Percentiles rank a stretch among this genome's conserved stretches.
phyloP scores from a whole-genome alignment of 2,329 filamentous ascomycete genomes.

The Verticillium tricorpus region DNA sequence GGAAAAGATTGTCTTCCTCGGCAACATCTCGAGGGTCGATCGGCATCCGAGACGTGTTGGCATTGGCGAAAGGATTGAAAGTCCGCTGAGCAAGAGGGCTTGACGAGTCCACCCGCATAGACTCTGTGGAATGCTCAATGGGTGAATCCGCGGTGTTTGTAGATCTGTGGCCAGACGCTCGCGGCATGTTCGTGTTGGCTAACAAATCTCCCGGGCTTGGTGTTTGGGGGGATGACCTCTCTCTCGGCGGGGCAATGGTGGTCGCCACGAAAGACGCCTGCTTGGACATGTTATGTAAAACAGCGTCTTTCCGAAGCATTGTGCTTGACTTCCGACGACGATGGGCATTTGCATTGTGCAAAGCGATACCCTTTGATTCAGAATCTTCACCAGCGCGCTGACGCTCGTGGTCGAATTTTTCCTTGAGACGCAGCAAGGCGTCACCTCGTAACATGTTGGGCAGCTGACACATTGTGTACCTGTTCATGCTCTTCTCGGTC shows the following conservation, averaged over 20 bases:
- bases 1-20: slow-evolving; percentile 84
- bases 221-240: slow-evolving; percentile 38
- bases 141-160: slow-evolving; percentile 11
- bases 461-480: slow-evolving; percentile 84
- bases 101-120: slow-evolving; percentile 19
- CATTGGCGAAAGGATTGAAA: slow-evolving; percentile 51
- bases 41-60: slow-evolving; percentile 42
- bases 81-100: slow-evolving; percentile 46
- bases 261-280: slow-evolving; percentile 37
- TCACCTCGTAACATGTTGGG: slow-evolving; percentile 86
- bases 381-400: slow-evolving; percentile 80
- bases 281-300: slow-evolving; percentile 60
- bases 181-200: slow-evolving; percentile 68
- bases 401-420: slow-evolving; percentile 83
- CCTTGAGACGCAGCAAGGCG: slow-evolving; percentile 78
- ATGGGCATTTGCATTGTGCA: slow-evolving; percentile 72
- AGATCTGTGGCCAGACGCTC: slow-evolving; percentile 44
- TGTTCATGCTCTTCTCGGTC: slow-evolving; percentile 90
- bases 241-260: slow-evolving; percentile 33
- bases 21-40: slow-evolving; percentile 73
- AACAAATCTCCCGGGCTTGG: slow-evolving; percentile 74
- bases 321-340: slow-evolving; percentile 69
- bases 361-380: slow-evolving; percentile 83
- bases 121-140: slow-evolving; percentile 15
- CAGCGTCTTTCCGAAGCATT: slow-evolving; percentile 73